phyloP scores from a whole-genome alignment of 805 yeast genomes.

The Cyberlindnera euphorbiiphila region DNA sequence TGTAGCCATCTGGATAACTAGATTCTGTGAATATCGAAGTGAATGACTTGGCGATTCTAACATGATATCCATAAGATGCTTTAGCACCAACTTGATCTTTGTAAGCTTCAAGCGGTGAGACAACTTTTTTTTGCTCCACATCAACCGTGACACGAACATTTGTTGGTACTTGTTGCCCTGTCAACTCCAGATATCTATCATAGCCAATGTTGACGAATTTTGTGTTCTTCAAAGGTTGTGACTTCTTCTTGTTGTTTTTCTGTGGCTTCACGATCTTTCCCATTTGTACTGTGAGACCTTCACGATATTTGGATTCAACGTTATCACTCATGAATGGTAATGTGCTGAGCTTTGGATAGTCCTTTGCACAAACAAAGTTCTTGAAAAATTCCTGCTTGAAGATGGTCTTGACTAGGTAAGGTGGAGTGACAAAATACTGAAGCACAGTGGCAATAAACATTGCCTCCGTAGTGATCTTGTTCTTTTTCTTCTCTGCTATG shows the following conservation, averaged over 20 bases:
- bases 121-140: slow-evolving; percentile 53
- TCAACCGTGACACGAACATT: slow-evolving; percentile 83
- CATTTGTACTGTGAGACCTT: slow-evolving; percentile 53
- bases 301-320: slow-evolving; percentile 44
- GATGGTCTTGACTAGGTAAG: slow-evolving; percentile 63
- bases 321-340: slow-evolving; percentile 65
- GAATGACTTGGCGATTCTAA: slow-evolving; percentile 60
- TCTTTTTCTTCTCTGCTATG: slow-evolving; percentile 12
- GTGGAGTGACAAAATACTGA: slow-evolving; percentile 83
- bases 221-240: slow-evolving; percentile 52
- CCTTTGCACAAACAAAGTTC: slow-evolving; percentile 59
- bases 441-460: slow-evolving; percentile 63
- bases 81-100: slow-evolving; percentile 54
- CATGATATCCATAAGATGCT: slow-evolving; percentile 67
- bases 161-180: slow-evolving; percentile 60
- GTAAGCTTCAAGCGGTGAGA: slow-evolving; percentile 69
- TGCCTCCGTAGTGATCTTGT: slow-evolving; percentile 33
- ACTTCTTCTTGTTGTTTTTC: slow-evolving; percentile 37
- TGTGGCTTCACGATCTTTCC: slow-evolving; percentile 31
- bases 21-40: slow-evolving; percentile 69
- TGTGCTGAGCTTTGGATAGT: slow-evolving; percentile 66
- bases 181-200: slow-evolving; percentile 52
- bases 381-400: slow-evolving; percentile 46
- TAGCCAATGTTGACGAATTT: slow-evolving; percentile 76
- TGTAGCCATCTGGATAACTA: slow-evolving; percentile 62